Evolutionary conservation across 164 flowering plant genomes (phyloP), one percentile per base, ranked within the genome.

Genomic region (Nelumbo lutea): DNA sequence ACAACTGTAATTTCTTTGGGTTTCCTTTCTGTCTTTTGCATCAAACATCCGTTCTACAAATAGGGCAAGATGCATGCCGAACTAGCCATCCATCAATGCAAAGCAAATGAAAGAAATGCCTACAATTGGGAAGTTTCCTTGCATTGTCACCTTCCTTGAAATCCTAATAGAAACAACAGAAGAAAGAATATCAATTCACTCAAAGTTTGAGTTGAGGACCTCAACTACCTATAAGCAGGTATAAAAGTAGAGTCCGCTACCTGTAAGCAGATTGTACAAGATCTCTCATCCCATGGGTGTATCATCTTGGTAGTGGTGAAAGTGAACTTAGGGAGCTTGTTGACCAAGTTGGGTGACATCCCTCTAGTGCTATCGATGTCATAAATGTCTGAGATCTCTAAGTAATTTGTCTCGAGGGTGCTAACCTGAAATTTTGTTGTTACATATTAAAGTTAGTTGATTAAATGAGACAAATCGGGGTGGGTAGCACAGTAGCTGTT

Each of bases 221-320:
- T 47, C 51, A 4, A 47, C 5, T 47, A 4, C 9, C 9, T 47
- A 4, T 47, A 47, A 47, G 51, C 51, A 4, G 1, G 5, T 47
- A 9, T 47, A 5, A 47, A 9, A 47, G 9, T 47, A 47, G 5
- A 14, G 55, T 8, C 11, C 9, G 11, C 67, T 62, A 88, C 97
- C 87, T 85, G 87, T 61, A 92, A 75, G 81, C 98, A 92, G 68
- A 92, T 83, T 42, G 91, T 72, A 65, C 98, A 92, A 46, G 71
- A 62, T 6, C 57, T 66, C 51, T 68, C 81, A 13, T 63, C 73
- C 46, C 42, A 52, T 56, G 46, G 58, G 13, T 43, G 53, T 6
- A 7, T 44, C 7, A n/a, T 48, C 38, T 73, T 56, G 45, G 11
- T 66, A 1, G 66, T 42, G 46, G 11, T 51, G 63, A 80, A 72